phyloP scores from a whole-genome alignment of 257 asterid genomes.

The Petunia axillaris region DNA sequence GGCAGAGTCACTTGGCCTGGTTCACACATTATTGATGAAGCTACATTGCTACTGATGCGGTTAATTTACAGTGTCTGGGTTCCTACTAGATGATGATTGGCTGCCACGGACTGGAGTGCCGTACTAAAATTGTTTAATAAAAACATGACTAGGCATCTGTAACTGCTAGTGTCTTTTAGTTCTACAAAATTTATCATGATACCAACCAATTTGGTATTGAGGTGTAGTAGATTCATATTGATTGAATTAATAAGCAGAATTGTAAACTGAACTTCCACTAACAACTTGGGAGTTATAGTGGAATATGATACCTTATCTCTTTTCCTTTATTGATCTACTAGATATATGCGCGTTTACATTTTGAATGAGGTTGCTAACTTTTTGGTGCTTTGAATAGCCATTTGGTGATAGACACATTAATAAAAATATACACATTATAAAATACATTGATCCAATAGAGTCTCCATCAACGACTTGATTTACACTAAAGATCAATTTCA shows the following conservation, averaged over 20 bases:
- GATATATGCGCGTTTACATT: too few species aligned
- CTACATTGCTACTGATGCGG: slow-evolving; percentile 19
- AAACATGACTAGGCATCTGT: not conserved
- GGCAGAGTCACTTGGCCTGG: slow-evolving; percentile 25
- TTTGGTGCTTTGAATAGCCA: too few species aligned
- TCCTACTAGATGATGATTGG: slow-evolving; percentile 31
- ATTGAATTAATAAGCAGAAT: not conserved
- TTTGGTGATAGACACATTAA: too few species aligned
- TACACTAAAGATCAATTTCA: too few species aligned
- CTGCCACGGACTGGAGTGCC: slow-evolving; percentile 31
- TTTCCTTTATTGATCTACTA: not conserved
- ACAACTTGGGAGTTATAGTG: not conserved
- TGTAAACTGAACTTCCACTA: not conserved
- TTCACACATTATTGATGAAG: slow-evolving; percentile 18
- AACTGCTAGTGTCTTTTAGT: not conserved
- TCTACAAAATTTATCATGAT: not conserved
- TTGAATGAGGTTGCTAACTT: too few species aligned
- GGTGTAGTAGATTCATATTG: not conserved
- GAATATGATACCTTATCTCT: not conserved
- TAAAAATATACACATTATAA: too few species aligned
- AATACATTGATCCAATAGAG: too few species aligned
- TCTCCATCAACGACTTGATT: too few species aligned
- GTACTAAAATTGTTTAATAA: slow-evolving; percentile 1
- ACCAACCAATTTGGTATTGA: not conserved
- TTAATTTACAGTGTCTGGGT: slow-evolving; percentile 26